Percentiles rank a stretch among this genome's conserved stretches.
These are phyloP conservation scores for Aurifilum marmelostoma DNA, from an alignment of 2,329 filamentous ascomycete species.

Conservation along the genomic window DNA sequence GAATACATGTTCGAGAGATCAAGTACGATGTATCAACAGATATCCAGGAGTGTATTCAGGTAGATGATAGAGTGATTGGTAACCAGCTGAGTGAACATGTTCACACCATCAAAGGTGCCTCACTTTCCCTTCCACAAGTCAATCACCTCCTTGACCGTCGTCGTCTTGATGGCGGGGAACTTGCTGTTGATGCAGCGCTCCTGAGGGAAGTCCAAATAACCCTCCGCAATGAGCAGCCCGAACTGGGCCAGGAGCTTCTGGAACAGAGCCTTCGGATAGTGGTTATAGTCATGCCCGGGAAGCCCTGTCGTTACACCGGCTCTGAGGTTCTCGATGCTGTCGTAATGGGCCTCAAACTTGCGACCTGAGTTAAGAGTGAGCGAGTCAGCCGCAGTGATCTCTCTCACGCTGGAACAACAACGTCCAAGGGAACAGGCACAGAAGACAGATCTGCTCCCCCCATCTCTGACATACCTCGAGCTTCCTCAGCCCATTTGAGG, in stretches of 20 bases:
- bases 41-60: too few relatives aligned
- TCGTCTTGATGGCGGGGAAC: background rate
- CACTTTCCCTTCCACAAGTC: background rate
- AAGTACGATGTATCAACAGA: too few relatives aligned
- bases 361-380: background rate
- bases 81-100: background rate
- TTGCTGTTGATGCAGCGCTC: background rate
- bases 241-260: background rate
- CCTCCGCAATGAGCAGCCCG: background rate
- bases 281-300: background rate
- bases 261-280: background rate
- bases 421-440: too few relatives aligned
- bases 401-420: too few relatives aligned
- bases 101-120: background rate
- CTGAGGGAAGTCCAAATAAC: background rate
- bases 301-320: background rate
- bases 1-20: too few relatives aligned
- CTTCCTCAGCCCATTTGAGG: background rate
- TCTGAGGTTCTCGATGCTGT: background rate
- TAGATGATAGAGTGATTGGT: too few relatives aligned
- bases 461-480: background rate
- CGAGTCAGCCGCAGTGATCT: background rate
- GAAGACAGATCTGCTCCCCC: too few relatives aligned
- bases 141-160: background rate
- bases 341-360: slow-evolving; percentile 1